Conservation (phyloP, 306 rosid genomes). For the Rubus idaeus region DNA sequence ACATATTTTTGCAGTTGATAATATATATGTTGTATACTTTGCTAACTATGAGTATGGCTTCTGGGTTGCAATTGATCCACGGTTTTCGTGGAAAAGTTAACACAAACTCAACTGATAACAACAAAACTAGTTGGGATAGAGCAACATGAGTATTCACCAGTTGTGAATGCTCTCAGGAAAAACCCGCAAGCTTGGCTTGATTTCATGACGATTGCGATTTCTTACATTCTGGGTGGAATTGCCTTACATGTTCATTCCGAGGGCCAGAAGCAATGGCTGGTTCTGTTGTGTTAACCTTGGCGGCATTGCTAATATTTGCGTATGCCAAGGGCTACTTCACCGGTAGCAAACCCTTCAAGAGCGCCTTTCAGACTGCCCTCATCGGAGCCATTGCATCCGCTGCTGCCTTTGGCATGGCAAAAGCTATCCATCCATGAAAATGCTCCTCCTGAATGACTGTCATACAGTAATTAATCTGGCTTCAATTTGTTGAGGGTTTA, state of each 20-base stretch:
- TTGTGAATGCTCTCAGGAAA: slow-evolving; percentile 71
- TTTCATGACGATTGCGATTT: slow-evolving; percentile 90
- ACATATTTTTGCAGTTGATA: not conserved
- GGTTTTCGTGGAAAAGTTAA: not conserved
- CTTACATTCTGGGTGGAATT: slow-evolving; percentile 75
- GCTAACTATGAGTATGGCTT: not conserved
- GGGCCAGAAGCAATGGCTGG: slow-evolving; percentile 56
- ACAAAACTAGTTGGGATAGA: slow-evolving; percentile 42
- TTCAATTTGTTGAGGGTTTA: not conserved
- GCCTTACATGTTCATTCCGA: slow-evolving; percentile 78
- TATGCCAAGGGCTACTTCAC: slow-evolving; percentile 86
- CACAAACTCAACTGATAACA: not conserved
- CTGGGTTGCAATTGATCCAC: not conserved
- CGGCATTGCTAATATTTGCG: slow-evolving; percentile 73
- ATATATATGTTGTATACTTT: not conserved
- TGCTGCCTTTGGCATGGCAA: slow-evolving; percentile 76
- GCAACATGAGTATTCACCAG: slow-evolving; percentile 78
- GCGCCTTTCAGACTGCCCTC: slow-evolving; percentile 79
- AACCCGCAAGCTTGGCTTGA: slow-evolving; percentile 92
- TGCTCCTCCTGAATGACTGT: not conserved
- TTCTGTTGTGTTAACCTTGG: slow-evolving; percentile 58
- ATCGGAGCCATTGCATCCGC: slow-evolving; percentile 89
- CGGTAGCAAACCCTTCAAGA: slow-evolving; percentile 60
- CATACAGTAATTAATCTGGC: not conserved
- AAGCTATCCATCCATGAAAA: slow-evolving; percentile 55